Conservation (phyloP, 1,139 yeast species). For the Geotrichum europaeum region DNA sequence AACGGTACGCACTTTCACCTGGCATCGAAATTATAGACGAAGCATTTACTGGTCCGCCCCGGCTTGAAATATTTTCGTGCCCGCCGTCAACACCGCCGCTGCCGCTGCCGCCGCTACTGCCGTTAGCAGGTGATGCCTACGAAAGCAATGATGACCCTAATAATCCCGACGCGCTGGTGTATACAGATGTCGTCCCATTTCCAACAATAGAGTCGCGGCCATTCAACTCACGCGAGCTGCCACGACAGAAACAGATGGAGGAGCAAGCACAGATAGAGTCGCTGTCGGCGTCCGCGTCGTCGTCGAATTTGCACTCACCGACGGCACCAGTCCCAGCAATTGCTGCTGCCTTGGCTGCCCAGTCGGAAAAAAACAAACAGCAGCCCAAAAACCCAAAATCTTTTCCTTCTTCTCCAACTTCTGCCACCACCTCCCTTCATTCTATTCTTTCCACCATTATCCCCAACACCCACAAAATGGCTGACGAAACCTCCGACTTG, state of each 20-base stretch:
- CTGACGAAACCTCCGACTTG: not conserved
- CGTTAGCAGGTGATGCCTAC: not conserved
- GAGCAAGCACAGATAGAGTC: constrained; percentile 14
- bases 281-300: constrained; percentile 10
- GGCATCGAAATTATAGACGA: constrained; percentile 3
- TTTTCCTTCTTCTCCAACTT: not conserved
- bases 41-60: not conserved
- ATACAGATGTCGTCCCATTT: constrained; percentile 13
- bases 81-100: not conserved
- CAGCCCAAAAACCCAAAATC: not conserved
- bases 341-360: constrained; percentile 15
- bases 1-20: constrained; percentile 1
- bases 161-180: not conserved
- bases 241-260: constrained; percentile 15
- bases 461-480: not conserved
- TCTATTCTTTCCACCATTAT: constrained; percentile 10
- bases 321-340: constrained; percentile 17
- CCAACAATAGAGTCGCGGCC: constrained; percentile 15
- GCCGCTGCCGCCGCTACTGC: not conserved
- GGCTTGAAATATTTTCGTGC: not conserved
- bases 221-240: constrained; percentile 13
- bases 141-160: not conserved
- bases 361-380: constrained; percentile 3
- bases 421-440: constrained; percentile 8
- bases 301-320: constrained; percentile 8